Conservation (phyloP, 139 green algal genomes). For the Coelastrella sp. region DNA sequence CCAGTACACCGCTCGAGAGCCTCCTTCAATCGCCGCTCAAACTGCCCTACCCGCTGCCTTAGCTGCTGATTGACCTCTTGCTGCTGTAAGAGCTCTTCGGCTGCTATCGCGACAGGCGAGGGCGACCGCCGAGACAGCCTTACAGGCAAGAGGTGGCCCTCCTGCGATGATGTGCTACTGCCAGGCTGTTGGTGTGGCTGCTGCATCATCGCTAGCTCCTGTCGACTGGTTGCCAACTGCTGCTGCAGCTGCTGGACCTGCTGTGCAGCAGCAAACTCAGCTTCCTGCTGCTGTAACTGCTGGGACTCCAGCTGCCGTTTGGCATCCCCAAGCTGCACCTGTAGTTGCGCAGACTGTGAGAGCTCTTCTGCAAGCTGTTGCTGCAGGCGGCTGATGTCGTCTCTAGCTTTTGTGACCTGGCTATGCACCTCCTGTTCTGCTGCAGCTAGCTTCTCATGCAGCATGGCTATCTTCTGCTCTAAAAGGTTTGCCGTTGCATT, state of each 20-base stretch:
- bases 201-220: background rate
- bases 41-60: too few relatives aligned
- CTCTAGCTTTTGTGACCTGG: background rate
- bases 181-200: background rate
- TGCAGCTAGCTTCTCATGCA: background rate
- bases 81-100: conserved; percentile 4
- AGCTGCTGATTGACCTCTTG: background rate
- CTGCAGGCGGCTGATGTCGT: background rate
- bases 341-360: background rate
- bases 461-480: background rate
- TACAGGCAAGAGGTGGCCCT: background rate
- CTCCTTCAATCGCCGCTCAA: too few relatives aligned
- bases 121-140: background rate
- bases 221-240: background rate
- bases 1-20: too few relatives aligned
- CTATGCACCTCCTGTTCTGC: background rate
- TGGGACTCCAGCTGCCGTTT: background rate
- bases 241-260: conserved; percentile 18
- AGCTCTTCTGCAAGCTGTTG: conserved; percentile 2
- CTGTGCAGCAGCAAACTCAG: background rate
- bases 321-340: background rate
- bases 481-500: background rate
- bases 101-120: background rate
- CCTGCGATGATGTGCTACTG: background rate
- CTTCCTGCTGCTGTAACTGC: conserved; percentile 1